Conservation (phyloP, 768 basidiomycete species). For the Podaxis sp. region DNA sequence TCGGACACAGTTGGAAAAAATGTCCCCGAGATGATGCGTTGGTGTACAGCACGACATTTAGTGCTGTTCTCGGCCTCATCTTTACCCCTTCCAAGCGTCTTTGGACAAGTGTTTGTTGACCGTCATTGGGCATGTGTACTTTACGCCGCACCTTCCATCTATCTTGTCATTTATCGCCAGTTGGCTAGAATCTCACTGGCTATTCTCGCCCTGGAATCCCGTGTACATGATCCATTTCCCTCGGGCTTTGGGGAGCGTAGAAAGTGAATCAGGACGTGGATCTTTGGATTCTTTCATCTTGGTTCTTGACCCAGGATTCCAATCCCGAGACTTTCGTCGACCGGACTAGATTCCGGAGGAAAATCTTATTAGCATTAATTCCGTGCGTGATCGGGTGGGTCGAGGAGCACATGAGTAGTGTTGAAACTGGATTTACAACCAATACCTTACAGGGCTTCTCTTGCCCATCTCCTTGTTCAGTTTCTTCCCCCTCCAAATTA, state of each 20-base stretch:
- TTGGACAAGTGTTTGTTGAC: not conserved
- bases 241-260: not conserved
- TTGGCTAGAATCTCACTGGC: not conserved
- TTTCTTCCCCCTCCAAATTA: not conserved
- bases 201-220: not conserved
- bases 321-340: not conserved
- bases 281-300: not conserved
- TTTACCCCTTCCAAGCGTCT: not conserved
- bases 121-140: not conserved
- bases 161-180: not conserved
- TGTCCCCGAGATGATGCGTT: not conserved
- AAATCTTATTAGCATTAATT: not conserved
- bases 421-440: too few species aligned
- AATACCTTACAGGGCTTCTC: too few species aligned
- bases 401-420: too few species aligned
- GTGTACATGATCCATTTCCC: not conserved
- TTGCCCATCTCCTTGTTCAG: not conserved
- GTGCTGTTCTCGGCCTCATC: not conserved
- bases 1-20: not conserved
- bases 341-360: not conserved
- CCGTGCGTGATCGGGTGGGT: not conserved
- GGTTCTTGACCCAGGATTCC: not conserved
- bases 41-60: not conserved
- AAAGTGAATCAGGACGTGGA: not conserved
- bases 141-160: not conserved